Percentiles rank a stretch among this genome's conserved stretches.
These are phyloP conservation scores for Talaromyces sp. DNA, from an alignment of 2,329 filamentous ascomycete genomes.

Conservation along the genomic window DNA sequence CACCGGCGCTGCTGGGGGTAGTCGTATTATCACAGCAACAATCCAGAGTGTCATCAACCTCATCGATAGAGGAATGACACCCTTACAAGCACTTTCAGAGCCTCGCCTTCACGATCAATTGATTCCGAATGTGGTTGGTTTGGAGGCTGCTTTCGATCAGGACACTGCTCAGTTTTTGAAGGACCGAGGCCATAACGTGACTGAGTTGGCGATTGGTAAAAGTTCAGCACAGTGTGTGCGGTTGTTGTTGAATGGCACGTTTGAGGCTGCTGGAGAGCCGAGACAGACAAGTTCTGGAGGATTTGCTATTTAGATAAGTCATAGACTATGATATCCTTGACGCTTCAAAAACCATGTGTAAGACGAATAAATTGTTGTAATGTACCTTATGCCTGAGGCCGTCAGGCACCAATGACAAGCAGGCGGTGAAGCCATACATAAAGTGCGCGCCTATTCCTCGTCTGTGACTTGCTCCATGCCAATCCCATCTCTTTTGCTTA, in stretches of 20 bases:
- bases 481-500: not conserved
- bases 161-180: slow-evolving; percentile 59
- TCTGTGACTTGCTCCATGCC: not conserved
- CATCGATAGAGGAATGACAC: slow-evolving; percentile 59
- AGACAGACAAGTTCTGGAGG: slow-evolving; percentile 68
- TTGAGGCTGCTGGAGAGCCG: slow-evolving; percentile 73
- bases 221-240: slow-evolving; percentile 69
- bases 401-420: slow-evolving; percentile 9
- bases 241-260: slow-evolving; percentile 58
- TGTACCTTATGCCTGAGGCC: slow-evolving; percentile 9
- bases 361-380: not conserved
- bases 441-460: slow-evolving; percentile 5
- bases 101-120: slow-evolving; percentile 79
- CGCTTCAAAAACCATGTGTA: not conserved
- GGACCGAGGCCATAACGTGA: slow-evolving; percentile 64
- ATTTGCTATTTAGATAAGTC: slow-evolving; percentile 27
- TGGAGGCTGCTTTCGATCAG: slow-evolving; percentile 67
- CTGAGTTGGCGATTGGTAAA: slow-evolving; percentile 57
- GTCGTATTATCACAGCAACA: slow-evolving; percentile 74
- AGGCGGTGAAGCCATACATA: slow-evolving; percentile 12
- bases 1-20: slow-evolving; percentile 74
- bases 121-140: slow-evolving; percentile 61
- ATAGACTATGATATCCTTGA: not conserved
- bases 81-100: slow-evolving; percentile 57
- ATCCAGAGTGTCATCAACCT: slow-evolving; percentile 69